Conservation (phyloP, 495 filamentous ascomycete genomes). For the Bryoglossum gracile region DNA sequence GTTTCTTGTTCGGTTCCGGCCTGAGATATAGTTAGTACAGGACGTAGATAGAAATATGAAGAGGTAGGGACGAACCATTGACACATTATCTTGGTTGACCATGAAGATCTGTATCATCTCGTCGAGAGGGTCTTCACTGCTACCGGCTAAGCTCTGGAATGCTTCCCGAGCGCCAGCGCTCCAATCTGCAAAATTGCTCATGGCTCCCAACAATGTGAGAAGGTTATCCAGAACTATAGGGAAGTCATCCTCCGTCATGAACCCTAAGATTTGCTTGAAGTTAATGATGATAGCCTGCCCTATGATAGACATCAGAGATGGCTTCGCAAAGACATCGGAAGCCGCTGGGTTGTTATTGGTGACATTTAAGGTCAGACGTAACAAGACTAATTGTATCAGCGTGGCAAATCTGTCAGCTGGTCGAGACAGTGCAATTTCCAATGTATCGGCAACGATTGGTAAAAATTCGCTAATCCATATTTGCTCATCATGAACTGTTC, state of each 20-base stretch:
- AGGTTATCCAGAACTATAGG: conserved; percentile 55
- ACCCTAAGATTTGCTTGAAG: conserved; percentile 33
- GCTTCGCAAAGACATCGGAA: conserved; percentile 56
- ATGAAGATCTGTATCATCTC: conserved; percentile 43
- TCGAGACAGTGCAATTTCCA: conserved; percentile 10
- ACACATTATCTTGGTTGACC: conserved; percentile 41
- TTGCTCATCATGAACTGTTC: conserved; percentile 23
- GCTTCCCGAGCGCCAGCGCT: conserved; percentile 44
- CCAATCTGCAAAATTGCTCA: conserved; percentile 86
- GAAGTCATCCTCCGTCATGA: conserved; percentile 38
- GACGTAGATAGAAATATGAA: conserved; percentile 25
- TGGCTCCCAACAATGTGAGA: conserved; percentile 70
- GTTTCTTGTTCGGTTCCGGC: conserved; percentile 78
- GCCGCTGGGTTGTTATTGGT: conserved; percentile 72
- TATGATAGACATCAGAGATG: conserved; percentile 28
- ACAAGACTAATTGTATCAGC: conserved; percentile 26
- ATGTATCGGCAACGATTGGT: conserved; percentile 21
- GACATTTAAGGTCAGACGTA: conserved; percentile 77
- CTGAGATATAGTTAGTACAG: conserved; percentile 35
- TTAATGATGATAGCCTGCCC: conserved; percentile 27
- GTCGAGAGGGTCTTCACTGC: conserved; percentile 33
- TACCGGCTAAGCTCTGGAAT: conserved; percentile 27
- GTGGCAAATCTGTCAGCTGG: conserved; percentile 13
- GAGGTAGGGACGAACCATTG: conserved; percentile 37
- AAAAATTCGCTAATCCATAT: conserved; percentile 27